Evolutionary conservation across 805 yeast species (phyloP).

Genomic region (Clavispora santaluciae): DNA sequence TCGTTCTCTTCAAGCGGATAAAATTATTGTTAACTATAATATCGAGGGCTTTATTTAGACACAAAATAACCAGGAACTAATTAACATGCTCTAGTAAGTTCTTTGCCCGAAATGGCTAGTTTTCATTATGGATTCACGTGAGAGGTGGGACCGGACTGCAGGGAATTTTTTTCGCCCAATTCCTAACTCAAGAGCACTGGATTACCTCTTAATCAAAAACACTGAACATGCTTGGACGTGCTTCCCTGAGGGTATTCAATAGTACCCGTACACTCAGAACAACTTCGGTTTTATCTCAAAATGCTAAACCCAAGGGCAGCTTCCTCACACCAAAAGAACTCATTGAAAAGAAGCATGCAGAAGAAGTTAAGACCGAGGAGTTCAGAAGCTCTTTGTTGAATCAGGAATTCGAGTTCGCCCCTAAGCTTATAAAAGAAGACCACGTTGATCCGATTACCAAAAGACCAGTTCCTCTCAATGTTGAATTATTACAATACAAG

Average conservation of each 20-base stretch:
- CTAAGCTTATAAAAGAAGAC: conserved; percentile 25
- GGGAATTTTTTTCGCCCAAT: conserved; percentile 2
- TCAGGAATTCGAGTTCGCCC: conserved; percentile 25
- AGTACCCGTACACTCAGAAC: neutral
- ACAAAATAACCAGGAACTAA: too few species aligned
- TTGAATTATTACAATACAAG: conserved; percentile 73
- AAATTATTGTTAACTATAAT: too few species aligned
- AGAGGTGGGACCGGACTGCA: neutral
- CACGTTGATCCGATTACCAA: conserved; percentile 17
- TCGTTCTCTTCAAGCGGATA: too few species aligned
- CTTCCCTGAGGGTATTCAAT: neutral
- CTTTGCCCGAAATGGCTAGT: too few species aligned
- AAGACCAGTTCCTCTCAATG: conserved; percentile 76
- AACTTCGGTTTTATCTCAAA: neutral
- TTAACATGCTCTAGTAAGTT: too few species aligned
- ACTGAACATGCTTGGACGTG: conserved; percentile 1
- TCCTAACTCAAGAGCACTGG: neutral
- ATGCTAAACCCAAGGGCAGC: conserved; percentile 2
- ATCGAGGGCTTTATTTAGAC: too few species aligned
- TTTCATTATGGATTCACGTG: conserved; percentile 4
- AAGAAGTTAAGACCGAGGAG: conserved; percentile 22
- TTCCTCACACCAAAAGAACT: conserved; percentile 30
- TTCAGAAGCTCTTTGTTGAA: conserved; percentile 25
- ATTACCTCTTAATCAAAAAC: neutral
- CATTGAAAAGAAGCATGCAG: conserved; percentile 21